phyloP scores from a whole-genome alignment of 164 flowering plant genomes.

The Hamamelis virginiana region DNA sequence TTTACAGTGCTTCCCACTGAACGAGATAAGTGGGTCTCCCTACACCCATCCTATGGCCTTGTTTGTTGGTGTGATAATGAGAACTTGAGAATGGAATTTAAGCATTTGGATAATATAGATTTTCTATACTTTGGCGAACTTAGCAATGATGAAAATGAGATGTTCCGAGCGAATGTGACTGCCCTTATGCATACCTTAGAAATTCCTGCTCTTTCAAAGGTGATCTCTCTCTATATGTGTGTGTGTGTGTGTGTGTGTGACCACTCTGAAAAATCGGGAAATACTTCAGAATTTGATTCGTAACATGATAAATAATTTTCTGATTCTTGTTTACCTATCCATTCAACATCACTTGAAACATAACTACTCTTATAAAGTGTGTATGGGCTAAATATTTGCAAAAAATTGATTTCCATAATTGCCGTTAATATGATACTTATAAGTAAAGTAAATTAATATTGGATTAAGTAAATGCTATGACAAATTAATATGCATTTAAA shows the following conservation, averaged over 20 bases:
- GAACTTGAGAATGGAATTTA: constrained; percentile 60
- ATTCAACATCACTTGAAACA: neutral
- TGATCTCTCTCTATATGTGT: constrained; percentile 30
- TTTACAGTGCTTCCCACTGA: constrained; percentile 68
- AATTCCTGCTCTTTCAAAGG: constrained; percentile 85
- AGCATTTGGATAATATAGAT: constrained; percentile 48
- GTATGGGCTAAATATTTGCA: too few relatives aligned
- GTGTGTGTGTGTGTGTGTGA: too few relatives aligned
- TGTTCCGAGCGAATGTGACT: constrained; percentile 40
- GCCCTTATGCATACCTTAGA: constrained; percentile 53
- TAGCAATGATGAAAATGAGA: constrained; percentile 38
- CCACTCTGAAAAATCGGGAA: too few relatives aligned
- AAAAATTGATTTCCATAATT: too few relatives aligned
- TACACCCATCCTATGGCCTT: constrained; percentile 74
- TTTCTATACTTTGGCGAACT: constrained; percentile 68
- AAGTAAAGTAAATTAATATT: too few relatives aligned
- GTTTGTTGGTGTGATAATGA: constrained; percentile 91
- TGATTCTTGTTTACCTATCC: too few relatives aligned
- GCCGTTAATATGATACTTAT: too few relatives aligned
- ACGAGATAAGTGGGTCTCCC: constrained; percentile 87
- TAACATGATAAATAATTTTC: too few relatives aligned
- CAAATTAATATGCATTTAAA: too few relatives aligned
- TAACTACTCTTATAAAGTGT: too few relatives aligned
- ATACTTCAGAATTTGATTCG: too few relatives aligned
- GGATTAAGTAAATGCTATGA: too few relatives aligned